Evolutionary conservation across 2,329 filamentous ascomycete genomes (phyloP).

Genomic region (Grosmannia clavigera): DNA sequence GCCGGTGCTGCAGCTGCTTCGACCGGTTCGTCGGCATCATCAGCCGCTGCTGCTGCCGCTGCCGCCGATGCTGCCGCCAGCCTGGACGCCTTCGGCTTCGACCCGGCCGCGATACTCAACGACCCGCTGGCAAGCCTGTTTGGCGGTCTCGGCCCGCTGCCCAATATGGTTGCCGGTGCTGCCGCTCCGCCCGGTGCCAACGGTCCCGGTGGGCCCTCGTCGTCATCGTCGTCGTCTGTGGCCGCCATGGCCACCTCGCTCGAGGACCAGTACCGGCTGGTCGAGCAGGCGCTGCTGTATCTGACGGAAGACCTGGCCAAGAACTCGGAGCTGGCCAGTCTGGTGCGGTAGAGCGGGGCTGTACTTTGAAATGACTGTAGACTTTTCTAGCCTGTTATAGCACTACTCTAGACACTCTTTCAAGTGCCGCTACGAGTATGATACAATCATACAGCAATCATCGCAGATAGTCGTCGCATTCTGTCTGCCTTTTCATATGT

Average conservation of each 20-base stretch:
- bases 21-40: not conserved
- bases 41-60: not conserved
- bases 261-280: constrained; percentile 13
- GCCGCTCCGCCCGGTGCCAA: not conserved
- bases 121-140: constrained; percentile 11
- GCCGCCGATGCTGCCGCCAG: not conserved
- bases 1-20: not conserved
- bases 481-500: not conserved
- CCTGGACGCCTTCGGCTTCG: not conserved
- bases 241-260: constrained; percentile 5
- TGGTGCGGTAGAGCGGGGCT: not conserved
- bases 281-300: constrained; percentile 13
- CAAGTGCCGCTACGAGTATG: too few relatives aligned
- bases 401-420: too few relatives aligned
- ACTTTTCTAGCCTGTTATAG: too few relatives aligned
- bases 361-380: too few relatives aligned
- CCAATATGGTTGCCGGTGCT: not conserved
- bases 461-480: not conserved
- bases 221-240: not conserved
- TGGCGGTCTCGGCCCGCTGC: constrained; percentile 4
- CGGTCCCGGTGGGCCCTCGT: not conserved
- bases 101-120: not conserved
- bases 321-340: constrained; percentile 8
- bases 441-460: not conserved
- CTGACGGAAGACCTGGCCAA: constrained; percentile 12